These are phyloP conservation scores for Dactylellina haptotyla DNA, from an alignment of 2,329 filamentous ascomycete species.

Conservation along the genomic window DNA sequence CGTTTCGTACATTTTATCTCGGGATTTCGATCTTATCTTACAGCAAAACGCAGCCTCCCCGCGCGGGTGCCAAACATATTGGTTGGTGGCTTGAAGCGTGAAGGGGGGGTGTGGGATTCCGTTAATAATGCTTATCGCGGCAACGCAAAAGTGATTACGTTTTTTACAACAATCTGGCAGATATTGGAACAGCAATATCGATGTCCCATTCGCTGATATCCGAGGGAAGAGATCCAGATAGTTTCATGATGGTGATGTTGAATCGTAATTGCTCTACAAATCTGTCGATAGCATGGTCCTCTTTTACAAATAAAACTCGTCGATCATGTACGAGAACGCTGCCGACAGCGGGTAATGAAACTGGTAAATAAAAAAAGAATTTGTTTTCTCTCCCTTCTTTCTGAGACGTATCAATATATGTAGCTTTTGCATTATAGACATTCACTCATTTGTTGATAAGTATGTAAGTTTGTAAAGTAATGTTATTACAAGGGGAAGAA, in stretches of 20 bases:
- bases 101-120: slow-evolving; percentile 12
- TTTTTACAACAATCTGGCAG: slow-evolving; percentile 35
- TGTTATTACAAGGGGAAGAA: too few species aligned
- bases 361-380: background rate
- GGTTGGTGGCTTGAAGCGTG: background rate
- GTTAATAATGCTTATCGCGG: slow-evolving; percentile 38
- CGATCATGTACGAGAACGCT: too few species aligned
- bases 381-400: background rate
- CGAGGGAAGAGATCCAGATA: slow-evolving; percentile 5
- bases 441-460: background rate
- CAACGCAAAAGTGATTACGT: slow-evolving; percentile 44
- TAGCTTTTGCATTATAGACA: background rate
- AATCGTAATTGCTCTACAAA: too few species aligned
- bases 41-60: background rate
- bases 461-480: too few species aligned
- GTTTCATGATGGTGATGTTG: too few species aligned
- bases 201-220: slow-evolving; percentile 15
- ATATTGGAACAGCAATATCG: too few species aligned
- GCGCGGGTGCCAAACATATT: background rate
- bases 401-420: background rate
- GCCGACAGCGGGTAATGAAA: too few species aligned
- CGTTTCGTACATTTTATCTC: slow-evolving; percentile 8
- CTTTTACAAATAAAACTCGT: too few species aligned
- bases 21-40: background rate
- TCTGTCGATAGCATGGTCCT: too few species aligned